phyloP scores from a whole-genome alignment of 192 early-diverging fungal genomes.

The Spinellus fusiger region DNA sequence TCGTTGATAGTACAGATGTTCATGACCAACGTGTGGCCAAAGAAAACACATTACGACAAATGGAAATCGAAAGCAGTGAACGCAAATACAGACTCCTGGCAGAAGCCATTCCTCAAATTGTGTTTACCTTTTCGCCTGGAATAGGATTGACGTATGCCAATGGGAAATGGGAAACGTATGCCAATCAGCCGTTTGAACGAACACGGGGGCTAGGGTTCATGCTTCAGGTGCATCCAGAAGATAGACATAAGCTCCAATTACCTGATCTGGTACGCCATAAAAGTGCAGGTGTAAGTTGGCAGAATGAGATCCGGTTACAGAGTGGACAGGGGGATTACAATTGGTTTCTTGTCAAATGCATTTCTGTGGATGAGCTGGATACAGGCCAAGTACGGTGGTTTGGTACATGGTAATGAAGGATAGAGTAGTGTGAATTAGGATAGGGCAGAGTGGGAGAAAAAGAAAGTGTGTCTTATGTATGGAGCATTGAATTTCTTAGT shows the following conservation, averaged over 20 bases:
- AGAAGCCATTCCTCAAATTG: conserved; percentile 56
- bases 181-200: conserved; percentile 43
- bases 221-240: conserved; percentile 49
- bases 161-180: conserved; percentile 49
- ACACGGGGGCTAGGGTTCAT: conserved; percentile 47
- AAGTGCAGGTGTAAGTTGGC: conserved; percentile 34
- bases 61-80: conserved; percentile 49
- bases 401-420: conserved; percentile 41
- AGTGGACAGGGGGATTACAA: conserved; percentile 37
- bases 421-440: background rate
- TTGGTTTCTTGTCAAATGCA: conserved; percentile 55
- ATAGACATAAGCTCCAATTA: conserved; percentile 38
- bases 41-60: conserved; percentile 36
- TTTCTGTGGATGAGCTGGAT: conserved; percentile 43
- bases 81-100: conserved; percentile 52
- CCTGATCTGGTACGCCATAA: conserved; percentile 32
- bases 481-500: conserved; percentile 9
- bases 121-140: conserved; percentile 46
- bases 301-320: conserved; percentile 40
- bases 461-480: background rate
- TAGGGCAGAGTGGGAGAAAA: background rate
- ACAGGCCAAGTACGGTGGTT: conserved; percentile 46
- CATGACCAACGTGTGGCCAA: conserved; percentile 50
- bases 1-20: conserved; percentile 49
- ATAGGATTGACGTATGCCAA: conserved; percentile 48